phyloP scores from a whole-genome alignment of 345 rosid species.

The Firmiana major region DNA sequence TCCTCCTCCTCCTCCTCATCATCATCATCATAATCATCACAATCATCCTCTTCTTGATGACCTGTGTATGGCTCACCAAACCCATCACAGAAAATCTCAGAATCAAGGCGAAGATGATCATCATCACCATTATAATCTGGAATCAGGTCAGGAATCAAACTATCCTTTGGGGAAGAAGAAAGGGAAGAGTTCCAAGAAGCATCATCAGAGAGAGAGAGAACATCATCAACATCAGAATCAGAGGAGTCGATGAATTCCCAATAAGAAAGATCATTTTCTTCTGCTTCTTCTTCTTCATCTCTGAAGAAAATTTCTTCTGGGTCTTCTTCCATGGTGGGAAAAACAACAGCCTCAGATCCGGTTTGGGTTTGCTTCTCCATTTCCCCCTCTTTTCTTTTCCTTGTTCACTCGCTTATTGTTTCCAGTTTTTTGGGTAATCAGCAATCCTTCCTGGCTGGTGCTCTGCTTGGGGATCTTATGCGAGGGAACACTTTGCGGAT shows the following conservation, averaged over 20 bases:
- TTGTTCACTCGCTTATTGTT: neutral
- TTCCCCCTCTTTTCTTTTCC: neutral
- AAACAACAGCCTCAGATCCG: neutral
- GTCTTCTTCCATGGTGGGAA: slow-evolving; percentile 1
- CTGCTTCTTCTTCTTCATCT: slow-evolving; percentile 3
- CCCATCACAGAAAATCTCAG: neutral
- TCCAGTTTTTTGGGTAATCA: neutral
- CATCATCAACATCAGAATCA: slow-evolving; percentile 29
- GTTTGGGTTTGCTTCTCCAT: neutral
- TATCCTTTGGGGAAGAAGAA: slow-evolving; percentile 3
- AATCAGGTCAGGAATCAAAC: neutral
- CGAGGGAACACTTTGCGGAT: neutral
- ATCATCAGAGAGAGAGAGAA: neutral
- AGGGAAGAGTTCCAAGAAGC: slow-evolving; percentile 22
- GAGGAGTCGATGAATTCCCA: slow-evolving; percentile 42
- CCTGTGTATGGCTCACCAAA: neutral
- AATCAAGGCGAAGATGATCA: neutral
- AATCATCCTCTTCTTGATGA: neutral
- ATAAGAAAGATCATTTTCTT: slow-evolving; percentile 16
- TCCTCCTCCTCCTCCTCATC: neutral
- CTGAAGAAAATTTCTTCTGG: slow-evolving; percentile 11
- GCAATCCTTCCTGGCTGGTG: no score
- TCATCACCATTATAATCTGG: neutral
- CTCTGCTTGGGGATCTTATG: no score
- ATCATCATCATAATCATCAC: neutral